phyloP scores from a whole-genome alignment of 2,329 filamentous ascomycete species.

The Dactylellina cionopaga region DNA sequence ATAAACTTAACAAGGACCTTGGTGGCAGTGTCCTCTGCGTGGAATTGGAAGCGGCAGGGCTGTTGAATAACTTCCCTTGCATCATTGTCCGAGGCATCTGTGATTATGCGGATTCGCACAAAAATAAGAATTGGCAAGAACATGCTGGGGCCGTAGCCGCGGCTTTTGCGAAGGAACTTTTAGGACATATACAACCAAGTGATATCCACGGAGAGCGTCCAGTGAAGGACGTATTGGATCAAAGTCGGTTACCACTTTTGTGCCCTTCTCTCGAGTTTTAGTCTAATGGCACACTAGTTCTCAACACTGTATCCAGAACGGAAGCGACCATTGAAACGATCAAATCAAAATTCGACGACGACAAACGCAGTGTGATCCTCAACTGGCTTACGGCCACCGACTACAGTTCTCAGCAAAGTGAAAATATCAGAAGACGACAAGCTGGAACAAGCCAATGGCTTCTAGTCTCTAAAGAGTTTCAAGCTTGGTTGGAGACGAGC shows the following conservation, averaged over 20 bases:
- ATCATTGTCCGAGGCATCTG: too few species aligned
- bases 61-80: too few species aligned
- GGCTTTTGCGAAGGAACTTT: too few species aligned
- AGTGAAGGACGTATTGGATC: not conserved
- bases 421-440: not conserved
- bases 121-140: too few species aligned
- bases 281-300: not conserved
- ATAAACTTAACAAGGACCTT: not conserved
- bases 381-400: slow-evolving; percentile 9
- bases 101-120: too few species aligned
- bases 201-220: not conserved
- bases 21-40: slow-evolving; percentile 3
- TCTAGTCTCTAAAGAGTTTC: slow-evolving; percentile 60
- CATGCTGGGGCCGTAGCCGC: too few species aligned
- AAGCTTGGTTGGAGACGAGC: not conserved
- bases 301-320: not conserved
- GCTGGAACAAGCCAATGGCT: slow-evolving; percentile 61
- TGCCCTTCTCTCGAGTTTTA: too few species aligned
- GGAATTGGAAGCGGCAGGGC: slow-evolving; percentile 23
- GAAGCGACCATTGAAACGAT: not conserved
- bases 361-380: not conserved
- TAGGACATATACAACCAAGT: too few species aligned
- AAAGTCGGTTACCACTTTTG: not conserved
- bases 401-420: not conserved
- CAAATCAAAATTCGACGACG: not conserved